Evolutionary conservation across 2,329 filamentous ascomycete species (phyloP).

Genomic region (Talaromyces sp.): DNA sequence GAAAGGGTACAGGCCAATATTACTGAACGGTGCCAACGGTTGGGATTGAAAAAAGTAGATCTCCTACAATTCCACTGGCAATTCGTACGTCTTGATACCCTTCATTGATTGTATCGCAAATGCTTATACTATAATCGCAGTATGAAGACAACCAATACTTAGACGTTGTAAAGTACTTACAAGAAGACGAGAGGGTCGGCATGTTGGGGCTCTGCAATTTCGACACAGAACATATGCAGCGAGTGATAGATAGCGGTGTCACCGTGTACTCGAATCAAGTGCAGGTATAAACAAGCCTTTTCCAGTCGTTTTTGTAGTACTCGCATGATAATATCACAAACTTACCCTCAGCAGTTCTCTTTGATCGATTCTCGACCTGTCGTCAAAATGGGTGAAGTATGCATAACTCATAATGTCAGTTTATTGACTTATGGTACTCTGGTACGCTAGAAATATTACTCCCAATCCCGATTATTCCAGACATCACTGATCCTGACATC

Average conservation of each 20-base stretch:
- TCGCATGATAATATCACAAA: not conserved
- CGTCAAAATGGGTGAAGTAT: slow-evolving; percentile 38
- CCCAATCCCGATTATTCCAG: not conserved
- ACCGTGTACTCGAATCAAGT: slow-evolving; percentile 39
- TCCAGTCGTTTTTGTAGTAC: not conserved
- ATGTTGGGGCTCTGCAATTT: slow-evolving; percentile 44
- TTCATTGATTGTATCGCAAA: slow-evolving; percentile 17
- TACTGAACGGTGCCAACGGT: slow-evolving; percentile 33
- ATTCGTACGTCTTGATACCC: slow-evolving; percentile 25
- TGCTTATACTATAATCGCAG: not conserved
- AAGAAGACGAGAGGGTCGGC: slow-evolving; percentile 32
- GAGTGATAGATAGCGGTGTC: slow-evolving; percentile 33
- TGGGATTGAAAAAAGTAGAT: slow-evolving; percentile 36
- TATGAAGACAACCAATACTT: slow-evolving; percentile 39
- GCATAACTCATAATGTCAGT: slow-evolving; percentile 39
- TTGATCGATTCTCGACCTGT: slow-evolving; percentile 40
- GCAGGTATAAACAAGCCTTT: slow-evolving; percentile 25
- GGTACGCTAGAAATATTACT: slow-evolving; percentile 22
- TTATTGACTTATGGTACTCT: slow-evolving; percentile 46
- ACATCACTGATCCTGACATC: not conserved
- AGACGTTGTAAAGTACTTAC: slow-evolving; percentile 33
- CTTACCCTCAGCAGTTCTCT: slow-evolving; percentile 32
- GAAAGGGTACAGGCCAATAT: slow-evolving; percentile 35
- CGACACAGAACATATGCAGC: slow-evolving; percentile 38
- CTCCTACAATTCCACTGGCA: slow-evolving; percentile 47